Evolutionary conservation across 2,329 filamentous ascomycete species (phyloP), one percentile per base, ranked within the genome.

Genomic region (Nannizziopsis arthrosporioides): DNA sequence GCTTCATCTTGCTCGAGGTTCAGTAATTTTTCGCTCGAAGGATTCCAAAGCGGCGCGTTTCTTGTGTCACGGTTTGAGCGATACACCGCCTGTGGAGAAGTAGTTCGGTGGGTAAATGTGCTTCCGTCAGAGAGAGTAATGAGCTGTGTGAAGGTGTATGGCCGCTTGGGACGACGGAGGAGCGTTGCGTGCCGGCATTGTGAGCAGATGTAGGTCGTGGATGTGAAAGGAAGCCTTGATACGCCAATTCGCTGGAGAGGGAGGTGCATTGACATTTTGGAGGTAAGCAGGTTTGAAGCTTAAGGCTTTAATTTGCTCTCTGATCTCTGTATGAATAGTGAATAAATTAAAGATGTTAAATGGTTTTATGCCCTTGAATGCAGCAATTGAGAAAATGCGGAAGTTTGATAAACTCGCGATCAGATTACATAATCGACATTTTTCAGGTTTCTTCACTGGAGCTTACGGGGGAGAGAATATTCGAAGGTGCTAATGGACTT

Each of bases 71-170:
- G 93, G 52, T 74, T 76, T 45, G 70, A 73, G 55, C 73, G 72
- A 67, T 81, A 80, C 51, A 82, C 69, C 6, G 79, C 73, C 17
- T 69, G 59, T 2, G 71, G 71, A 5, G 71, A 73, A 41, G 69
- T 73, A 37, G 71, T 73, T 55, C 71, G 71, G 56, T 72, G 69
- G 14, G 65, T 66, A 62, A 71, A 96, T 51, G 89, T 84, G 60
- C 80, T 85, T 58, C 92, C 92, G 72, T 98, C 92, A 36, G 84
- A 86, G 55, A 96, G 82, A 47, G 88, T 89, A 56, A 98, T 75
- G 52, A 98, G 78, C 70, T 98, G 92, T n/a, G 90, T 95, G 74
- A 95, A 96, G 57, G 83, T 86, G 75, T 95, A 96, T 37, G 92
- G 90, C 5, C 89, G 80, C 61, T 88, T 84, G n/a, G 88, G 88